Base-by-base conservation (phyloP, 2,329 filamentous ascomycete species). In the Aspergillus fumigatus region DNA sequence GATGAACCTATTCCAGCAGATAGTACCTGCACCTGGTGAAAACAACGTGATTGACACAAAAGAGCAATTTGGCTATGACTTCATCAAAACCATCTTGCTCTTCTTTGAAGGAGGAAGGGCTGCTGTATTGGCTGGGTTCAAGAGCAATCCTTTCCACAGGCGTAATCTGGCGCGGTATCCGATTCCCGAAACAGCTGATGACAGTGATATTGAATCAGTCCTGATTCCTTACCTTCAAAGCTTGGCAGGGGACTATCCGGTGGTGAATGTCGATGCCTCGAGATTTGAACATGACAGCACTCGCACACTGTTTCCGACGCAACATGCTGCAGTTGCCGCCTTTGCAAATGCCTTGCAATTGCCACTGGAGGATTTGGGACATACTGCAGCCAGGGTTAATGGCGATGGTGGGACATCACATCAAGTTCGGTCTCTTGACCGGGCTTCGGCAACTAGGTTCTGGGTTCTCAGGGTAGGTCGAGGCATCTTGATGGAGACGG, bases 41-140 rank as follows among this genome's bases (percentile, higher is more conserved):
- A 68, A 79, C 62, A 65, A 67, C 55, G 52, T 66, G 35, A 65
- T 77, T 21, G 65, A 75, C 11, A 61, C 63, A 7, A 72, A 76
- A 21, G 77, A 83, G 48, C 79, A 80, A 14, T 87, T 87, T 65
- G 78, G 78, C n/a, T 86, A 86, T 62, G 84, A 87, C 61, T 87
- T 88, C 62, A 63, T 87, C 26, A 85, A 84, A 66, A 83, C 84
- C 1, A 84, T 87, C 47, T 65, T 85, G 2, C 73, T 87, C 1
- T 88, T 84, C 82, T 71, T 87, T 2, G 82, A 84, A 54, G 84
- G 82, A 35, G 85, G 85, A 9, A 73, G 82, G 14, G 74, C 78
- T 8, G 77, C 77, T 27, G 68, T 87, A 9, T 67, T 86, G 2
- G 75, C 81, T 56, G 83, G 81, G 0, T 88, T 88, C 67, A 82